Evolutionary conservation across 1,139 yeast species (phyloP), one percentile per base, ranked within the genome.

Genomic region (Meyerozyma guilliermondii): DNA sequence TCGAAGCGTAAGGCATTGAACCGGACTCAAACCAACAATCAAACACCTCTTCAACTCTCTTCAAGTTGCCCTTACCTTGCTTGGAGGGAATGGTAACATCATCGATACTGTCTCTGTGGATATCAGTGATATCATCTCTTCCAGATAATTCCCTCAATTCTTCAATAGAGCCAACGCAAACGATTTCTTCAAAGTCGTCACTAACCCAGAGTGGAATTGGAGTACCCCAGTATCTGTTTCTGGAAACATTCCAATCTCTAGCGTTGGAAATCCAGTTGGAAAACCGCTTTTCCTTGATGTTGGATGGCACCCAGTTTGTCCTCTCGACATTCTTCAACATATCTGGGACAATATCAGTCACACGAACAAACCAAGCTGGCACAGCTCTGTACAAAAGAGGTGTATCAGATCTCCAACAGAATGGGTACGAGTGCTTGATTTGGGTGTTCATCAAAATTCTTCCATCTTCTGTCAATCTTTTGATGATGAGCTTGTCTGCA

Each of bases 21-120:
- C 99, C 99, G 27, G 97, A 88, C 73, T 94, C 98, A 60, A 92
- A 94, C 99, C 99, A 94, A 75, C 99, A 94, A 70, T 94, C 98
- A 60, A 94, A 94, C 42, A 94, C 99, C 68, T 92, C 98, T 63
- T 92, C 98, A 49, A 92, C 78, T 76, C 99, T 86, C 65, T 71
- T 85, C 66, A 94, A 79, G 28, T 63, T 70, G 53, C 97, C 97
- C 63, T 88, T 91, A 53, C 98, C 98, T 59, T 77, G 64, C 59
- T 81, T 75, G n/a, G 98, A 91, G 46, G 98, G 98, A 57, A 92
- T 92, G 48, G 96, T 89, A 62, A 92, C 82, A 47, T 82, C 74
- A 61, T 92, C 99, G 58, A 92, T 89, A 56, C 71, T 76, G 58
- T 92, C 98, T 71, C 98, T 88, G 69, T 92, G 99, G 54, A 92